Evolutionary conservation across 2,329 filamentous ascomycete genomes (phyloP), one percentile per base, ranked within the genome.

Genomic region (Fusarium gaditjirri): DNA sequence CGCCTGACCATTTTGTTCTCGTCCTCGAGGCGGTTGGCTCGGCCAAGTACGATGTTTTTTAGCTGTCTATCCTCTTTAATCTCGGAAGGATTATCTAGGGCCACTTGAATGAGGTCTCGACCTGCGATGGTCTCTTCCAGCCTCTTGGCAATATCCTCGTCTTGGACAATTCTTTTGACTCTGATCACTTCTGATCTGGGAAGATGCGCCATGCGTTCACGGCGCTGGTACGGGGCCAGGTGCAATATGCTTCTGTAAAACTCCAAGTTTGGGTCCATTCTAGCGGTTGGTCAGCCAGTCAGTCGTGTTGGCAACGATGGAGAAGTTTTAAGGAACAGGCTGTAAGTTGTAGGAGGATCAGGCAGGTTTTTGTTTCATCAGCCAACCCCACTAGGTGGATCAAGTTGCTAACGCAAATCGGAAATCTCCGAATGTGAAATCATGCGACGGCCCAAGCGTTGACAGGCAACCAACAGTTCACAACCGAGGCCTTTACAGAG

Each of bases 201-300:
- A 50, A 66, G 56, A 58, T 66, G 56, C 21, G 4, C 6, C 29
- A 66, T 49, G 25, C 52, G 56, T 44, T 61, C 23, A 14, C 61
- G 52, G 21, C 21, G 25, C 31, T 69, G 46, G 5, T 11, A 29
- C 25, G 41, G 12, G 41, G 6, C 10, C 16, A 69, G 61, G 23
- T 66, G 56, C 36, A 66, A 41, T 44, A 66, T 12, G 36, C 62
- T 69, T 47, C 52, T 61, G 31, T 54, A 66, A 23, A 66, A 46
- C 36, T 69, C 62, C 1, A 69, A 21, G 21, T 66, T 69, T 36
- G 52, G 52, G 46, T 68, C 62, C 61, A 66, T 68, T 13, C 27
- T 27, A 27, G 27, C 27, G 27, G 27, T 27, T 31, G 29, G 29
- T 11, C 8, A 31, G 10, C 8, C 8, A 31, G 29, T 11, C 10